Evolutionary conservation across 2,329 filamentous ascomycete genomes (phyloP), one percentile per base, ranked within the genome.

Genomic region (Pezicula radicicola): DNA sequence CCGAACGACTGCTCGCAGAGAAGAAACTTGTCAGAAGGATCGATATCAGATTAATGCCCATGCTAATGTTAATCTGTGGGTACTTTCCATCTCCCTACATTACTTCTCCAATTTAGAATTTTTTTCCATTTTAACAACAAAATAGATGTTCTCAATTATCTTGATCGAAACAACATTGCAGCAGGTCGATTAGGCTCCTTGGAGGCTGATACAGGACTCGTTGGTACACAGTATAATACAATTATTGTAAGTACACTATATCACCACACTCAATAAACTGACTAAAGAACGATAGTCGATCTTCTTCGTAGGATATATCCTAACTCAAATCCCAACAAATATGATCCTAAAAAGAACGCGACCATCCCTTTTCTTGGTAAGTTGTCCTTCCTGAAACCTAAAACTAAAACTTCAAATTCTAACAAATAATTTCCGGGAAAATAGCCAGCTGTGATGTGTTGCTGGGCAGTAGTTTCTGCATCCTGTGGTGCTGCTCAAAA

Each of bases 261-360:
- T 33, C 30, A 13, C 25, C 25, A 25, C 4, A 25, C 25, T 25
- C 25, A 5, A 4, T 25, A 25, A 25, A 25, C 30, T 33, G 12
- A 33, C 30, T 33, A 25, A 25, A 25, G 4, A 12, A 33, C 30
- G 12, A 10, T 4, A 33, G 30, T 33, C 30, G 3, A 42, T 55
- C 1, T 51, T 55, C 6, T 55, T 55, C 0, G 71, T 75, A 1
- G 78, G 78, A 8, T 80, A 81, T 52, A 72, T 79, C 0, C 70
- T 78, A 30, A 74, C 75, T 3, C 69, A 78, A 52, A 70, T 78
- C 12, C 75, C 75, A 0, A 74, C 70, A 47, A 79, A 80, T 51
- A 68, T 81, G 16, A 66, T 79, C 12, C 62, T 81, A 3, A 60
- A 77, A 8, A 68, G 72, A 28, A 52, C 66, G 71, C 48, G 68